A percentile compares a stretch with the other conserved stretches of the same genome.
These are phyloP conservation scores for Cutaneotrichosporon arboriforme DNA, from an alignment of 1,284 basidiomycete species.

Conservation along the genomic window DNA sequence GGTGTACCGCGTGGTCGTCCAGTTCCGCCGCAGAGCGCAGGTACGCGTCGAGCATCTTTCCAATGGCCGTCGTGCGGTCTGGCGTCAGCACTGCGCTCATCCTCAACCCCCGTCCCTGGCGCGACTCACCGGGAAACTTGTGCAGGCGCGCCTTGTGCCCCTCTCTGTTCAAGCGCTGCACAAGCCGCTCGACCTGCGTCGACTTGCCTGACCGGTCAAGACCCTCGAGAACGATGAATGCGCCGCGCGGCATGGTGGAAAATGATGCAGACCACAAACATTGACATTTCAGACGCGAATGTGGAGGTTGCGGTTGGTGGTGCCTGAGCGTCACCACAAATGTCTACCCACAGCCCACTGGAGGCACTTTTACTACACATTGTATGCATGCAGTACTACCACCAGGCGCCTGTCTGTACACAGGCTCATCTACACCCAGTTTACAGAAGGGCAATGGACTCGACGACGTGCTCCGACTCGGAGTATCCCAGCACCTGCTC, in stretches of 20 bases:
- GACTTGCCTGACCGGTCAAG: slow-evolving; percentile 90
- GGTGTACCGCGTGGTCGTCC: slow-evolving; percentile 85
- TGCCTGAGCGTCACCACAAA: too few species aligned
- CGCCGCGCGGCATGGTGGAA: slow-evolving; percentile 49
- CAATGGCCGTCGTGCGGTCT: slow-evolving; percentile 90
- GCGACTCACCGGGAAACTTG: slow-evolving; percentile 76
- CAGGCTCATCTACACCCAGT: neutral
- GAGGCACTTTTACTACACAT: too few species aligned
- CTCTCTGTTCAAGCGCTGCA: slow-evolving; percentile 50
- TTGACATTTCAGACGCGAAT: neutral
- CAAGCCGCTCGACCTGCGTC: slow-evolving; percentile 68
- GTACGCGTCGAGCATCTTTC: slow-evolving; percentile 90
- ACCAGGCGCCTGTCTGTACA: too few species aligned
- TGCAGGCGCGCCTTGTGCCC: slow-evolving; percentile 49
- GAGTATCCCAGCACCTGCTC: slow-evolving; percentile 79
- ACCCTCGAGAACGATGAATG: slow-evolving; percentile 88
- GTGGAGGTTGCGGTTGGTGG: neutral
- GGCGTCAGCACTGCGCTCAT: slow-evolving; percentile 4
- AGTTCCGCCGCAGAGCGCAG: slow-evolving; percentile 75
- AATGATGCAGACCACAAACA: neutral
- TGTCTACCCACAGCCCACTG: too few species aligned
- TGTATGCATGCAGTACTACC: too few species aligned
- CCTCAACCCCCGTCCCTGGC: too few species aligned
- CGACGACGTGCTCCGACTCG: slow-evolving; percentile 94
- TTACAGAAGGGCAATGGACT: slow-evolving; percentile 59